These are phyloP conservation scores for Amaranthus palmeri DNA, from an alignment of 148 eudicot genomes.

Conservation along the genomic window DNA sequence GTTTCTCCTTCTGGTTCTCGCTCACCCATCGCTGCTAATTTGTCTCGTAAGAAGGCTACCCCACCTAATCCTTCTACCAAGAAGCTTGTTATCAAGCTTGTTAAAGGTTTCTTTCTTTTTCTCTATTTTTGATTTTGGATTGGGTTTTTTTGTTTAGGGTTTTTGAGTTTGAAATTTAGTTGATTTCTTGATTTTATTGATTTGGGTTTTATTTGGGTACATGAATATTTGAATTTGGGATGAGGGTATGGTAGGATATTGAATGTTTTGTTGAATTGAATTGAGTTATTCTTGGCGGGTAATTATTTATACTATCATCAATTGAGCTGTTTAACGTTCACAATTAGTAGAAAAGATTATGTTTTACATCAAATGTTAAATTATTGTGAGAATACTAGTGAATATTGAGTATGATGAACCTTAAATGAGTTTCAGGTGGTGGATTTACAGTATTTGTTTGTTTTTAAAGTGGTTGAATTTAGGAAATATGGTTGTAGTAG, in stretches of 20 bases:
- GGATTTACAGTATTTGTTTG: not conserved
- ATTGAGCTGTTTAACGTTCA: not conserved
- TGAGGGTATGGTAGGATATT: not conserved
- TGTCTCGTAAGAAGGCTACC: constrained; percentile 81
- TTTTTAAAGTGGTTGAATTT: not conserved
- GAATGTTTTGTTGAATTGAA: not conserved
- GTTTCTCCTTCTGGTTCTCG: not conserved
- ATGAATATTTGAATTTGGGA: not conserved
- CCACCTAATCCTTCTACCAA: constrained; percentile 76
- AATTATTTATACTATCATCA: not conserved
- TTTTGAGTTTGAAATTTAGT: constrained; percentile 1
- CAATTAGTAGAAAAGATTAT: not conserved
- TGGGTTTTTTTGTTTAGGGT: constrained; percentile 16
- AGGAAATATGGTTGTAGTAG: not conserved
- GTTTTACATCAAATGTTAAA: not conserved
- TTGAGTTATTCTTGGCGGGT: not conserved
- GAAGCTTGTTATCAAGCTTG: constrained; percentile 79
- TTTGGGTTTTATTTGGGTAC: not conserved
- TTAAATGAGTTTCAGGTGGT: too few species aligned
- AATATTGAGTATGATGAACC: not conserved
- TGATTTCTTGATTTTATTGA: not conserved
- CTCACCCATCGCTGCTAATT: constrained; percentile 34
- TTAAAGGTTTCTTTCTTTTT: constrained; percentile 48
- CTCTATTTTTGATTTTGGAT: not conserved
- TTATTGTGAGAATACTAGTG: not conserved